Evolutionary conservation across 495 filamentous ascomycete genomes (phyloP).

Genomic region (Penicillium lividum): DNA sequence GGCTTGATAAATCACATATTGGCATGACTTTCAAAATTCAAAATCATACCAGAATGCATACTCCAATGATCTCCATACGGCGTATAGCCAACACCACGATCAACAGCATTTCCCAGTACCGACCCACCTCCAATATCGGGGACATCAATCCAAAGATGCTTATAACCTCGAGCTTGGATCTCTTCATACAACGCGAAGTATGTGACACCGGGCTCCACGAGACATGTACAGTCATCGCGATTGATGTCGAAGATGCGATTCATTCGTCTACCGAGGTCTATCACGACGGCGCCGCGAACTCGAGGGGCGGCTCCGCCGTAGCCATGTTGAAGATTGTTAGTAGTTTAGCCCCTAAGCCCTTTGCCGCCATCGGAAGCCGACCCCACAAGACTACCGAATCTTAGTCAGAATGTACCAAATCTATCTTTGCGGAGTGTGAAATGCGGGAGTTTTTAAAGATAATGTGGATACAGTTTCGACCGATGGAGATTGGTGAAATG

Average conservation of each 20-base stretch:
- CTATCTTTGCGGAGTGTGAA: background rate
- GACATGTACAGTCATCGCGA: conserved; percentile 18
- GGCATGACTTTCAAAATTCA: background rate
- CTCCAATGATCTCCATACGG: conserved; percentile 21
- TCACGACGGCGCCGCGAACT: conserved; percentile 10
- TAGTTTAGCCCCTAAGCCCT: conserved; percentile 15
- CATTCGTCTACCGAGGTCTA: conserved; percentile 22
- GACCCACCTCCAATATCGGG: conserved; percentile 60
- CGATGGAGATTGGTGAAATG: conserved; percentile 18
- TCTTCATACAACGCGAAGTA: conserved; percentile 56
- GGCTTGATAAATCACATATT: background rate
- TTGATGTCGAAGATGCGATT: conserved; percentile 32
- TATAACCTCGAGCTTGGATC: conserved; percentile 48
- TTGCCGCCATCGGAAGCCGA: conserved; percentile 28
- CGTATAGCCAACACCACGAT: conserved; percentile 42
- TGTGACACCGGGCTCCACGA: conserved; percentile 52
- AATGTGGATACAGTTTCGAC: conserved; percentile 15
- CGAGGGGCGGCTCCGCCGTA: conserved; percentile 19
- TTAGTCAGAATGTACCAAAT: background rate
- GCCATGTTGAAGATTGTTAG: conserved; percentile 10
- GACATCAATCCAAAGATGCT: conserved; percentile 53
- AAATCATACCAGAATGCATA: conserved; percentile 10
- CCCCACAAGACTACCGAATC: conserved; percentile 6
- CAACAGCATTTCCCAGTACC: conserved; percentile 54
- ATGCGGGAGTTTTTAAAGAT: background rate